Conservation (phyloP, 352 stramenopile species). For the Pythium graminicola region DNA sequence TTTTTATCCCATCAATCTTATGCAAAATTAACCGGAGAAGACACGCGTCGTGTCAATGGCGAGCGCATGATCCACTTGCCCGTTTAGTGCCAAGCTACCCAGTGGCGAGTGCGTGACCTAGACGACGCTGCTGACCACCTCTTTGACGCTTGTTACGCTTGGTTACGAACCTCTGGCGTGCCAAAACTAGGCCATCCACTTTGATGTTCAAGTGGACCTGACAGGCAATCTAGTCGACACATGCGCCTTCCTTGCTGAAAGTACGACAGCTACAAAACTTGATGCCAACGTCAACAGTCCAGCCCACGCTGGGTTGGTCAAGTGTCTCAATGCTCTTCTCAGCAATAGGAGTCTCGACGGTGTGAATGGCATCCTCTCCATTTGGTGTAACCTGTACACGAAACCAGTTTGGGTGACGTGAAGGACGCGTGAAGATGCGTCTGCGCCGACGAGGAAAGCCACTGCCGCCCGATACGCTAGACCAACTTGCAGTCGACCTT, state of each 20-base stretch:
- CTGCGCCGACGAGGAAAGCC: background rate
- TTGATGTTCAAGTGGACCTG: background rate
- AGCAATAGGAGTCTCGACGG: background rate
- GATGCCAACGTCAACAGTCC: constrained; percentile 4
- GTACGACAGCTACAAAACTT: background rate
- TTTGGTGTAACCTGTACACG: background rate
- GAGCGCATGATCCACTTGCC: too few relatives aligned
- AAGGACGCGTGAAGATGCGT: background rate
- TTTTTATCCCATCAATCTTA: too few relatives aligned
- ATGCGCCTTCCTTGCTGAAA: background rate
- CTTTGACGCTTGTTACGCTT: background rate
- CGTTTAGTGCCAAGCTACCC: background rate
- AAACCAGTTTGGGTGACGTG: background rate
- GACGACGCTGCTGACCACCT: background rate
- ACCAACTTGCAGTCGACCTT: background rate
- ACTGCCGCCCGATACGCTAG: background rate
- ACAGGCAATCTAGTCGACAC: constrained; percentile 1
- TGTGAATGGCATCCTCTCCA: background rate
- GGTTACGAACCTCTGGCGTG: background rate
- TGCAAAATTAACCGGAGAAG: too few relatives aligned
- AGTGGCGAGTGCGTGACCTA: background rate
- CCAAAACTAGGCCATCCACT: background rate
- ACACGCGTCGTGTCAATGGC: too few relatives aligned
- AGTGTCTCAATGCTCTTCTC: background rate
- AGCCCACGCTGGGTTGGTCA: background rate